Base-by-base conservation (phyloP, 169 alveolate species). In the Blepharisma undulans region DNA sequence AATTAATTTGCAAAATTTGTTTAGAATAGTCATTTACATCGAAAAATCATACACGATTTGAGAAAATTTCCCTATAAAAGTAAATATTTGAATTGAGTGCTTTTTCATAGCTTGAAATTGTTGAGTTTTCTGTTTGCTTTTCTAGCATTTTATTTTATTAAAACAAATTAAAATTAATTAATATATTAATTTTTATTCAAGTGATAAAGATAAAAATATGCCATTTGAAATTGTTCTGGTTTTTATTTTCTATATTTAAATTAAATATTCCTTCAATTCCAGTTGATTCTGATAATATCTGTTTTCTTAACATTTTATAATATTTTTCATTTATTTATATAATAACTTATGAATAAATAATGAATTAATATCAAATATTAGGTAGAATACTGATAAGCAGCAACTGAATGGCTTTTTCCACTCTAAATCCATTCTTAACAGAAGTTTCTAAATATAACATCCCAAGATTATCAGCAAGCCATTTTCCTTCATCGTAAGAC, bases 351-450 rank as follows among this genome's bases (percentile, higher is more conserved):
- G 14, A 48, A 48, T 12, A 48, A 48, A 12, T 48, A 48, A 10
- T 48, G 10, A 48, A 48, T 2, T 5, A 18, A 48, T 2, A 3
- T 48, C 1, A 2, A 2, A 48, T 48, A 48, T 48, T 3, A 10
- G 66, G 66, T 0, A 48, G 7, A 48, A 5, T 5, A 48, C 66
- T 48, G 14, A 48, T 48, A 48, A 48, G 16, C 66, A 48, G 66
- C 66, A 48, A 48, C 66, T 48, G 2, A 89, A 96, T 96, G 22
- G 96, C 92, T 92, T 98, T 97, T 25, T 98, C 98, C 36, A 98
- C 99, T 92, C 96, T 97, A 61, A 96, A 95, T 10, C 98, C 98
- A 74, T 98, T 94, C 93, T 98, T 98, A 7, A 99, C 99, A 32
- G 99, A 97, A 3, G 99, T 98, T 92, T 98, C 99, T 84, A 95